These are phyloP conservation scores for Starmerella tilneyi DNA, from an alignment of 805 yeast genomes.

Conservation along the genomic window DNA sequence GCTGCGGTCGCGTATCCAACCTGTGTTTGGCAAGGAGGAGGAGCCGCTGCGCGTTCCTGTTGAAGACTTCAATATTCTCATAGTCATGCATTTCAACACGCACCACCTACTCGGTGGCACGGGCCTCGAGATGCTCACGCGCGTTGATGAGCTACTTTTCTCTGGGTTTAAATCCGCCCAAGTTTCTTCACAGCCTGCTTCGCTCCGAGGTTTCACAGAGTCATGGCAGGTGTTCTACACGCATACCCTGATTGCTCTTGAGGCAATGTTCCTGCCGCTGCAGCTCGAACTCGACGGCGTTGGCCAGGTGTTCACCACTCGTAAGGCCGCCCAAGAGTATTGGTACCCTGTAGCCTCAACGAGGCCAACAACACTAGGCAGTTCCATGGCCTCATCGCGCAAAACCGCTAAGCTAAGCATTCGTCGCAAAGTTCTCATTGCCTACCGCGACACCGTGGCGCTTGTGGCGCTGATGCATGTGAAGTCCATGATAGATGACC, in stretches of 20 bases:
- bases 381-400: slow-evolving; percentile 13
- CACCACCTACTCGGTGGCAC: slow-evolving; percentile 34
- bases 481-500: slow-evolving; percentile 18
- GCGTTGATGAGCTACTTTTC: slow-evolving; percentile 39
- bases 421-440: slow-evolving; percentile 28
- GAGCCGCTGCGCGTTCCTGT: slow-evolving; percentile 40
- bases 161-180: slow-evolving; percentile 34
- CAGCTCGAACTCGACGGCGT: slow-evolving; percentile 41
- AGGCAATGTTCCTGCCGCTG: slow-evolving; percentile 53
- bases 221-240: slow-evolving; percentile 51
- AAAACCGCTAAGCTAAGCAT: slow-evolving; percentile 18
- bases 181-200: slow-evolving; percentile 19
- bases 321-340: slow-evolving; percentile 33
- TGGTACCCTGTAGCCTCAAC: slow-evolving; percentile 29
- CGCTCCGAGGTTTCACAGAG: slow-evolving; percentile 20
- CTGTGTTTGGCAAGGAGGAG: slow-evolving; percentile 41
- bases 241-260: slow-evolving; percentile 47
- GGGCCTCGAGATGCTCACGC: slow-evolving; percentile 35
- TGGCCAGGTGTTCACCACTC: slow-evolving; percentile 32
- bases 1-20: slow-evolving; percentile 36
- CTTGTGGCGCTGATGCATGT: slow-evolving; percentile 29
- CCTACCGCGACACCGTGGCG: slow-evolving; percentile 32
- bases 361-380: slow-evolving; percentile 1
- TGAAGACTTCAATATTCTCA: slow-evolving; percentile 47
- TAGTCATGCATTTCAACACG: slow-evolving; percentile 35